Base-by-base conservation (phyloP, 305 asterid species). In the Solanum chacoense region DNA sequence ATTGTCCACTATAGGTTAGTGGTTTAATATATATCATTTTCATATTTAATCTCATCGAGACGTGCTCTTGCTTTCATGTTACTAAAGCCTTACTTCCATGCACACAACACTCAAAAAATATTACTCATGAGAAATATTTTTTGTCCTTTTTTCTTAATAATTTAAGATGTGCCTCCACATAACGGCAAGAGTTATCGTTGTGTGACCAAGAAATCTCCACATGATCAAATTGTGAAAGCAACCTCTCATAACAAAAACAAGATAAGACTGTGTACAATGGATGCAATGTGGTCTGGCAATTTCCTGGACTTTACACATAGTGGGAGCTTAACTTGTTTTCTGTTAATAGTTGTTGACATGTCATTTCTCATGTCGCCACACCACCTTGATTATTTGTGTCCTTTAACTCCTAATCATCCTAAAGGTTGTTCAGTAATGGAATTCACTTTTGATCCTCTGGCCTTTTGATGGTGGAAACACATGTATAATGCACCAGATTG, bases 401-500 rank as follows among this genome's bases (percentile, higher is more conserved):
- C 89, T 72, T 88, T 88, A 88, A 76, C 81, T 88, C 86, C 69
- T 72, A 88, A 85, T 76, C 36, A 84, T 34, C 87, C 85, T 84
- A 90, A 92, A 87, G 75, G 86, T 89, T 75, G 35, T 83, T 38
- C 85, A 88, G 71, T 85, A 78, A 35, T 80, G 86, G 80, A 31
- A 31, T 73, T 42, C 31, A 88, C 31, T 89, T 86, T 87, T 89
- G 26, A 50, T 36, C 32, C 22, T 80, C 10, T 76, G 84, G 67
- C 24, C 18, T 86, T 69, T 91, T n/a, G 86, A 89, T 92, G 91
- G 95, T 96, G 98, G 98, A 93, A 93, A 90, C 93, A 93, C 95
- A 93, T 91, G 93, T 96, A 94, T 83, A 94, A 92, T 91, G 94
- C 98, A 95, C 98, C 94, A 89, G 72, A 88, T 20, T 55, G 38